Conservation (phyloP, 2,329 filamentous ascomycete species). For the Alternaria triticina region DNA sequence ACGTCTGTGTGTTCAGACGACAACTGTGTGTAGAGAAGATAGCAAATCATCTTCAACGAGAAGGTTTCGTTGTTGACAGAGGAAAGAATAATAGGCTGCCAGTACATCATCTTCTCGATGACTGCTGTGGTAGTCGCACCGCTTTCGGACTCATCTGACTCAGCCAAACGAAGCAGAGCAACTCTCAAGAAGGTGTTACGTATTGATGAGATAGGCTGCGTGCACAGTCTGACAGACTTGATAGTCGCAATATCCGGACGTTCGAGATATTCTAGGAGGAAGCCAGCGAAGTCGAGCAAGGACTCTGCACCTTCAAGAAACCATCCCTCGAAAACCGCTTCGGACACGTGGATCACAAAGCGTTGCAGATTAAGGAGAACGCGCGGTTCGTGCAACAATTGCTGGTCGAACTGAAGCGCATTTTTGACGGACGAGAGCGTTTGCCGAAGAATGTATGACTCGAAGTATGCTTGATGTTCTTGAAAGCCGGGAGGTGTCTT, state of each 20-base stretch:
- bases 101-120: conserved; percentile 87
- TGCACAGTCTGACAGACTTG: conserved; percentile 92
- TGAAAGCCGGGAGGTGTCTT: conserved; percentile 92
- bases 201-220: conserved; percentile 78
- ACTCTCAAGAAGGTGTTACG: conserved; percentile 79
- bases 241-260: conserved; percentile 78
- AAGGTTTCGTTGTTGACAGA: conserved; percentile 80
- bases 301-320: conserved; percentile 87
- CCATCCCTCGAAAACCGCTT: conserved; percentile 95
- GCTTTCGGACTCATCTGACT: conserved; percentile 72
- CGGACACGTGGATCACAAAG: conserved; percentile 79
- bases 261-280: conserved; percentile 86
- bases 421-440: conserved; percentile 74
- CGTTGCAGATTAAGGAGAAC: conserved; percentile 86
- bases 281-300: conserved; percentile 84
- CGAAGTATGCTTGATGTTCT: conserved; percentile 94
- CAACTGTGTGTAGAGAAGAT: conserved; percentile 88
- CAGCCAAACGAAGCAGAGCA: conserved; percentile 80
- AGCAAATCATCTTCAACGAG: conserved; percentile 85
- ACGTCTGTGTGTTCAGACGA: conserved; percentile 72
- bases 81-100: conserved; percentile 89
- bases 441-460: conserved; percentile 83
- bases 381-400: conserved; percentile 77
- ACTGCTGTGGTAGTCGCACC: conserved; percentile 72
- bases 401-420: conserved; percentile 73